These are phyloP conservation scores for Naganishia cerealis DNA, from an alignment of 1,284 basidiomycete species.

Conservation along the genomic window DNA sequence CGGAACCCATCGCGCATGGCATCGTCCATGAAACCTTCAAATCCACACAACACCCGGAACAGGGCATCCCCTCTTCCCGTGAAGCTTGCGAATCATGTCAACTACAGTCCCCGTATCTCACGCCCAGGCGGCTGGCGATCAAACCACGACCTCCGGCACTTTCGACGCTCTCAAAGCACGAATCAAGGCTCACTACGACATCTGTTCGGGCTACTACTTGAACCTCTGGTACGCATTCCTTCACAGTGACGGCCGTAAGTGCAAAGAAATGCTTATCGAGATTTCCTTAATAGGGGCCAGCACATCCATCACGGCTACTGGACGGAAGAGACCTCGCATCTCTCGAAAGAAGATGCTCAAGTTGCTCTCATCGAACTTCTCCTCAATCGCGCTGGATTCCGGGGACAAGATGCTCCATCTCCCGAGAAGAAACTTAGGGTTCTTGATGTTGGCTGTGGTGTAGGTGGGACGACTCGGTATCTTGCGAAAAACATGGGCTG, in stretches of 20 bases:
- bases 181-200: conserved; percentile 37
- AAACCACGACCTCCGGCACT: conserved; percentile 1
- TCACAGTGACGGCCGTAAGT: background rate
- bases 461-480: conserved; percentile 35
- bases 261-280: background rate
- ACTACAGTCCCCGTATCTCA: background rate
- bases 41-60: background rate
- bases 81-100: conserved; percentile 1
- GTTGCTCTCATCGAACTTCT: conserved; percentile 34
- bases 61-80: too few species aligned
- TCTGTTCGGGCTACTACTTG: conserved; percentile 35
- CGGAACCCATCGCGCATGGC: too few species aligned
- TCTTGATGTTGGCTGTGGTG: conserved; percentile 35
- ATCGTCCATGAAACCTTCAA: too few species aligned
- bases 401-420: background rate
- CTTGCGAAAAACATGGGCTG: conserved; percentile 34
- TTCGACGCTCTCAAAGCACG: conserved; percentile 32
- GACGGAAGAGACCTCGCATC: conserved; percentile 22
- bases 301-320: conserved; percentile 36
- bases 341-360: conserved; percentile 36
- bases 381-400: conserved; percentile 30
- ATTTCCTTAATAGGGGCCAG: conserved; percentile 30
- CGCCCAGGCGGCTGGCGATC: background rate
- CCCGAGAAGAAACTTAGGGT: conserved; percentile 14
- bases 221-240: conserved; percentile 31